A percentile compares a stretch with the other conserved stretches of the same genome.
Conservation (phyloP, 305 asterid genomes). For the Ajuga reptans region DNA sequence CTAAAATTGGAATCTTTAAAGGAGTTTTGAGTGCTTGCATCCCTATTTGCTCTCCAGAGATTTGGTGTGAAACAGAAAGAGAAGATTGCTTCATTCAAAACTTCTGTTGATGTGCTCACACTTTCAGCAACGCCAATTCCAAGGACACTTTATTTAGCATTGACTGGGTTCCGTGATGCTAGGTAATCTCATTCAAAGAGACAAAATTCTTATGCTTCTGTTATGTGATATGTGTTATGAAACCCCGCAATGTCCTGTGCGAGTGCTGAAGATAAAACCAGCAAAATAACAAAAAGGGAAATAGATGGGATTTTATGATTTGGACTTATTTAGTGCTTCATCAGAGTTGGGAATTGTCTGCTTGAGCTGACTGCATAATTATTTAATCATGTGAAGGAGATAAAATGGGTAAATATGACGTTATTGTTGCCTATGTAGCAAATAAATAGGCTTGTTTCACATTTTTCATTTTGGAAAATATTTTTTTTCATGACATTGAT, state of each 20-base stretch:
- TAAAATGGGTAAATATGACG: background rate
- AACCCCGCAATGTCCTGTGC: background rate
- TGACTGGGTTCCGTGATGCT: conserved; percentile 97
- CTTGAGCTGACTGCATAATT: conserved; percentile 14
- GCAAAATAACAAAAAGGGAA: background rate
- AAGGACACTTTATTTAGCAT: conserved; percentile 86
- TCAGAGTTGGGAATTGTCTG: conserved; percentile 8
- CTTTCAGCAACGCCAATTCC: conserved; percentile 99
- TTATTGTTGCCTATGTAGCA: conserved; percentile 6
- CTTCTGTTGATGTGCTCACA: conserved; percentile 91
- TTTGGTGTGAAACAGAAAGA: conserved; percentile 97
- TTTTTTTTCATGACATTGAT: conserved; percentile 1
- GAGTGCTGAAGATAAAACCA: background rate
- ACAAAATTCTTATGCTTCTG: conserved; percentile 1
- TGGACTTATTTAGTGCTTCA: background rate
- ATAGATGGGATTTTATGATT: background rate
- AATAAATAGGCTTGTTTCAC: conserved; percentile 8
- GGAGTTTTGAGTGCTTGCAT: conserved; percentile 20
- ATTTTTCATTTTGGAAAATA: background rate
- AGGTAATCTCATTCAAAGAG: conserved; percentile 46
- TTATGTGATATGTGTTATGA: conserved; percentile 6
- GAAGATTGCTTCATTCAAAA: conserved; percentile 90
- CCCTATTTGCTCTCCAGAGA: conserved; percentile 51
- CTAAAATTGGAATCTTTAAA: background rate
- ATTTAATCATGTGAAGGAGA: conserved; percentile 4